Conservation (phyloP, 352 stramenopile genomes). For the Globisporangium mamillatum region DNA sequence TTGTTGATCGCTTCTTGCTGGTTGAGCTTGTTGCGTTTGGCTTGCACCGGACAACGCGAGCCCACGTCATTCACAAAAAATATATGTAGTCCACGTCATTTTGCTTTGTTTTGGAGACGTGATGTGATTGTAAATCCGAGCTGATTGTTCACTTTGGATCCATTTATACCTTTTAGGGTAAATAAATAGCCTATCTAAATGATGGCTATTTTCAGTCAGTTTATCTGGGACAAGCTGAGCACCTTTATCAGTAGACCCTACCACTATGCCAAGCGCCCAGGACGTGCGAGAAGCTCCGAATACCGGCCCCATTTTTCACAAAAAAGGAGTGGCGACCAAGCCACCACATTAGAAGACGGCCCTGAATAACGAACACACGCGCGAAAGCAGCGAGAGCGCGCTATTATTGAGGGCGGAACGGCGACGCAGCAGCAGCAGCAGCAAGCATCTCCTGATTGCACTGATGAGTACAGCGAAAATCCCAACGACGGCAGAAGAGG, state of each 20-base stretch:
- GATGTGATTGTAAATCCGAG: too few species aligned
- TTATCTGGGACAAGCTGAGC: neutral
- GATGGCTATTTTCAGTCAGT: neutral
- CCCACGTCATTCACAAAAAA: neutral
- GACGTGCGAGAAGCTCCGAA: neutral
- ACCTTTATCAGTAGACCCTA: neutral
- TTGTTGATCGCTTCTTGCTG: constrained; percentile 8
- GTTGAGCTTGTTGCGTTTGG: neutral
- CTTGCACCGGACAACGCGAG: too few species aligned
- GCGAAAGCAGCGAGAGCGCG: neutral
- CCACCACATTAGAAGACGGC: constrained; percentile 36
- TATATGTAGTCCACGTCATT: neutral
- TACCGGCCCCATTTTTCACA: neutral
- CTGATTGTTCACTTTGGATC: too few species aligned
- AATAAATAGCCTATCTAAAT: neutral
- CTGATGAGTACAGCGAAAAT: constrained; percentile 36
- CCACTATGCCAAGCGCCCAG: neutral
- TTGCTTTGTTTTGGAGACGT: too few species aligned
- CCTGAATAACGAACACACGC: constrained; percentile 25
- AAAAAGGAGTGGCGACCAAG: constrained; percentile 12
- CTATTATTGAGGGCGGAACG: constrained; percentile 10
- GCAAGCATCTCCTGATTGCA: neutral
- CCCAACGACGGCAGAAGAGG: constrained; percentile 42
- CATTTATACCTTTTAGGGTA: neutral
- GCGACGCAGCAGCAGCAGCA: constrained; percentile 8